Evolutionary conservation across 306 rosid species (phyloP).

Genomic region (Cucurbita ficifolia): DNA sequence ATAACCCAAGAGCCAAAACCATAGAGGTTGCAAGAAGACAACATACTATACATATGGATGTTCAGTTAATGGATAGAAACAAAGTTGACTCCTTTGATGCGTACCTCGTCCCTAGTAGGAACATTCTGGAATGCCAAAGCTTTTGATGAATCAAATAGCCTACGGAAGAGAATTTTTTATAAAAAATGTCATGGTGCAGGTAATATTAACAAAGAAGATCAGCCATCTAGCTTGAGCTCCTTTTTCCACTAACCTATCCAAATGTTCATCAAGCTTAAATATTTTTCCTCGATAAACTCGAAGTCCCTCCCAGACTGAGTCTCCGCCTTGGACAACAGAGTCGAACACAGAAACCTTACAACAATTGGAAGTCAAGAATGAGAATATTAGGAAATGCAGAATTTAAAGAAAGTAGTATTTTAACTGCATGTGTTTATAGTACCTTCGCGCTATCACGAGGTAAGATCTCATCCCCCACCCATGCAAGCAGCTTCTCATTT

Average conservation of each 20-base stretch:
- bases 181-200: neutral
- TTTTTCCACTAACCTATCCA: slow-evolving; percentile 45
- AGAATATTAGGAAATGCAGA: slow-evolving; percentile 12
- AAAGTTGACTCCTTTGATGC: slow-evolving; percentile 8
- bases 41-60: neutral
- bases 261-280: slow-evolving; percentile 79
- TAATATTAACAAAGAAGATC: neutral
- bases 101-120: slow-evolving; percentile 59
- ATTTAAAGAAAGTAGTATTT: neutral
- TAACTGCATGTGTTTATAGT: slow-evolving; percentile 4
- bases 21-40: neutral
- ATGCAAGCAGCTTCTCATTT: slow-evolving; percentile 62
- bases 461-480: slow-evolving; percentile 76
- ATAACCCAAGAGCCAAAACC: neutral
- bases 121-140: slow-evolving; percentile 72
- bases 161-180: slow-evolving; percentile 9
- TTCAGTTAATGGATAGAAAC: neutral
- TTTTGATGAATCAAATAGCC: slow-evolving; percentile 80
- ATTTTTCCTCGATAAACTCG: slow-evolving; percentile 62
- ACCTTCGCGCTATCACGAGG: slow-evolving; percentile 84
- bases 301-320: slow-evolving; percentile 93
- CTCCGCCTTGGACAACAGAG: slow-evolving; percentile 88
- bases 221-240: neutral
- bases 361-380: slow-evolving; percentile 14
- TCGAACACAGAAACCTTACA: slow-evolving; percentile 73